These are phyloP conservation scores for Epichloe coenophiala DNA, from an alignment of 2,329 filamentous ascomycete genomes.

Conservation along the genomic window DNA sequence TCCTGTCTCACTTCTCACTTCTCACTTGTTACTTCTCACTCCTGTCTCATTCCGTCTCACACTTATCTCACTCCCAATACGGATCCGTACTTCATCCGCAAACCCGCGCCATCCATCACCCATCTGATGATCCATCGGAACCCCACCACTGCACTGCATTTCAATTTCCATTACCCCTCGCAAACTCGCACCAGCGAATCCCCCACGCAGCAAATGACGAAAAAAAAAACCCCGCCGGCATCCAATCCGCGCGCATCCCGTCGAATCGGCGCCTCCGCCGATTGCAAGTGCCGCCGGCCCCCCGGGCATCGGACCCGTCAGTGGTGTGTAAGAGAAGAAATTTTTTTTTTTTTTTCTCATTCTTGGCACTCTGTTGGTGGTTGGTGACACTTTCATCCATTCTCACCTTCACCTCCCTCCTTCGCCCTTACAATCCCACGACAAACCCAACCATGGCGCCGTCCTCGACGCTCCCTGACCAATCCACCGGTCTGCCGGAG, in stretches of 20 bases:
- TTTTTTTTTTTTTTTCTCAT: too few species aligned
- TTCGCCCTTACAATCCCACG: background rate
- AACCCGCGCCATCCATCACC: too few species aligned
- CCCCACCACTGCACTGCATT: too few species aligned
- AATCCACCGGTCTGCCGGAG: slow-evolving; percentile 40
- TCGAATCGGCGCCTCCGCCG: background rate
- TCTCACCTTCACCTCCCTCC: background rate
- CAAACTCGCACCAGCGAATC: background rate
- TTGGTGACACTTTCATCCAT: too few species aligned
- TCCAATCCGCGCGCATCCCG: slow-evolving; percentile 2
- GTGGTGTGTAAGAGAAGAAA: background rate
- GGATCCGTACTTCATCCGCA: accelerated
- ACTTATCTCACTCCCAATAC: too few species aligned
- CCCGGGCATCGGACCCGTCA: background rate
- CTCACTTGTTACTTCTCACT: too few species aligned
- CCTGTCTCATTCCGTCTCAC: too few species aligned
- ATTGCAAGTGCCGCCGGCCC: background rate
- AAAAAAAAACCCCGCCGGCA: too few species aligned
- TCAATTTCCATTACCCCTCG: background rate
- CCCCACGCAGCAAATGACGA: background rate
- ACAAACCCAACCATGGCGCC: slow-evolving; percentile 8
- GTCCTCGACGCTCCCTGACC: background rate
- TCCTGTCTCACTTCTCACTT: too few species aligned
- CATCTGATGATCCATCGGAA: too few species aligned
- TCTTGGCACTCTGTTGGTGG: too few species aligned